Evolutionary conservation across 257 asterid species (phyloP), one percentile per base, ranked within the genome.

Genomic region (Eustoma russellianum): DNA sequence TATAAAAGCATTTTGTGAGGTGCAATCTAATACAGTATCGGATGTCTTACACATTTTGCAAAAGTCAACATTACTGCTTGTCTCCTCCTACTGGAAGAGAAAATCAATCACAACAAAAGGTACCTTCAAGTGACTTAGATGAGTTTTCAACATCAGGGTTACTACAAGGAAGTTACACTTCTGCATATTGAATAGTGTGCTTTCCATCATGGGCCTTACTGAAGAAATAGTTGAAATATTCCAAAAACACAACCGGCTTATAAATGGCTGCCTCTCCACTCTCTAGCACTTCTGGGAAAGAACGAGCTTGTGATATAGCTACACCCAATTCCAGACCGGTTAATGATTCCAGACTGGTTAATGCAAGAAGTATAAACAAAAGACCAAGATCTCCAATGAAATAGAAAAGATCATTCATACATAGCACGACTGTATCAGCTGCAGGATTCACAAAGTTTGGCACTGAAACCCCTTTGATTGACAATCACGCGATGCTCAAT

Each of bases 201-300:
- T 77, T 80, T 33, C 88, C 84, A 55, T 77, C 78, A 54, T 79
- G 82, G 7, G 71, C 77, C 57, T 77, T 77, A 53, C 85, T 47
- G 51, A 75, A 75, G 70, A 81, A 81, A 67, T 77, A 61, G 56
- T 62, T 68, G 69, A 75, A 77, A 55, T 81, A 81, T 55, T 81
- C 89, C 0, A 74, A 61, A 64, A 51, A 75, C 6, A 66, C 45
- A 28, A 81, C 58, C 2, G 63, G 65, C 56, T 66, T 77, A 54
- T 81, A 81, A 14, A 68, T 43, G 0, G 75, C 72, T 1, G 66
- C 73, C 60, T 70, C 79, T 52, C 80, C 85, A 33, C 46, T 58
- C 56, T 72, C 55, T 57, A 77, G 56, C 52, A 66, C 77, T 70
- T 73, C 72, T 33, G 13, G 58, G 13, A 75, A 62, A 15, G 89